A percentile compares a stretch with the other conserved stretches of the same genome.
Evolutionary conservation across 23 red algal species (phyloP).

Genomic region (Cyanidiococcus yangmingshanensis): DNA sequence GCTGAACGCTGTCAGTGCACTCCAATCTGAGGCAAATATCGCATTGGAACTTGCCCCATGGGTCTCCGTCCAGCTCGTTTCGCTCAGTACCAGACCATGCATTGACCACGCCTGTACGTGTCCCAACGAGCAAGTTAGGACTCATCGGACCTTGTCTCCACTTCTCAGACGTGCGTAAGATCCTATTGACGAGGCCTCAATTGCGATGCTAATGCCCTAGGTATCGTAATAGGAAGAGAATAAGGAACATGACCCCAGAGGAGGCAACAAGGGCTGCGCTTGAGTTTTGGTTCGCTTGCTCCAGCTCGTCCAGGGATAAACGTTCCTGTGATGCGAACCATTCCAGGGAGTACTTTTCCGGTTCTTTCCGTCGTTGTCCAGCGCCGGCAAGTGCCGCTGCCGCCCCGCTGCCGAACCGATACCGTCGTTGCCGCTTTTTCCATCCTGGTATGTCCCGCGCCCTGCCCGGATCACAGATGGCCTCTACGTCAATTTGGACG

Average conservation of each 20-base stretch:
- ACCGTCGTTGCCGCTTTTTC: constrained; percentile 3
- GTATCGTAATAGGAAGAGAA: not conserved
- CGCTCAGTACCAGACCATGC: no score
- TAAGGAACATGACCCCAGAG: not conserved
- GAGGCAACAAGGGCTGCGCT: not conserved
- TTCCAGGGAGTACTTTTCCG: constrained; percentile 66
- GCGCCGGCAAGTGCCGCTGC: constrained; percentile 15
- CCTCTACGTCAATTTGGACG: constrained; percentile 41
- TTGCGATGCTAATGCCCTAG: not conserved
- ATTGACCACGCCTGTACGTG: no score
- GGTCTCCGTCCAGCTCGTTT: no score
- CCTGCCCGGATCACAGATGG: constrained; percentile 25
- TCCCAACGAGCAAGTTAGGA: no score
- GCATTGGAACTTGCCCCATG: no score
- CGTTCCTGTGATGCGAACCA: constrained; percentile 73
- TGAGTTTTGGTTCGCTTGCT: constrained; percentile 9
- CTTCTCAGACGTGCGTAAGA: no score
- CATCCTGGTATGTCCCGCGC: not conserved
- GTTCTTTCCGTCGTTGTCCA: constrained; percentile 36
- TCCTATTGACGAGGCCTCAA: no score
- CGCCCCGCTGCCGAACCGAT: constrained; percentile 9
- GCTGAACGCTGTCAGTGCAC: no score
- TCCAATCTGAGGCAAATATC: no score
- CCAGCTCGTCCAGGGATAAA: constrained; percentile 22
- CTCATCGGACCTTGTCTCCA: no score